phyloP scores from a whole-genome alignment of 2,329 filamentous ascomycete species.

The Trichophyton verrucosum region DNA sequence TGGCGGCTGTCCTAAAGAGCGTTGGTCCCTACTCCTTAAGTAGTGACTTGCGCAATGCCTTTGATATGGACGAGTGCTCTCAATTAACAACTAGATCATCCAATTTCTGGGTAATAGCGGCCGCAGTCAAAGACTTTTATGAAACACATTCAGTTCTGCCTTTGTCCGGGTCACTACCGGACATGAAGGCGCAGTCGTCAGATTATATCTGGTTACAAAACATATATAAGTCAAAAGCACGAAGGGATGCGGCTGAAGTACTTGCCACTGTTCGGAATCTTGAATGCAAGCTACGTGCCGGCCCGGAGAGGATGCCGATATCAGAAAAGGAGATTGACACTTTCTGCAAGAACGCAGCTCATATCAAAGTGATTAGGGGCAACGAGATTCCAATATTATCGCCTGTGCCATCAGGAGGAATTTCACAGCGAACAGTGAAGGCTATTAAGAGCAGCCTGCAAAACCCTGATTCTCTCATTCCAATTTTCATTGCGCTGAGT shows the following conservation, averaged over 20 bases:
- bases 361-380: constrained; percentile 74
- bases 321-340: constrained; percentile 66
- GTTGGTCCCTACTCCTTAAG: constrained; percentile 57
- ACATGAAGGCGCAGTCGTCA: constrained; percentile 91
- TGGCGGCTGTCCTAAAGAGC: constrained; percentile 76
- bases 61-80: constrained; percentile 54
- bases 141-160: constrained; percentile 60
- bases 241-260: constrained; percentile 64
- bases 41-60: constrained; percentile 61
- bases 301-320: constrained; percentile 38
- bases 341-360: constrained; percentile 91
- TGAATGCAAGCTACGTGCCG: constrained; percentile 33
- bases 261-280: constrained; percentile 48
- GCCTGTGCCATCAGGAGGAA: constrained; percentile 22
- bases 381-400: constrained; percentile 40
- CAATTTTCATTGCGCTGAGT: constrained; percentile 57
- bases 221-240: constrained; percentile 82
- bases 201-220: constrained; percentile 86
- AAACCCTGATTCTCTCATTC: constrained; percentile 47
- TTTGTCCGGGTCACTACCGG: constrained; percentile 73
- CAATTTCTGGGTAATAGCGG: constrained; percentile 80
- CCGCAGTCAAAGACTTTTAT: constrained; percentile 68
- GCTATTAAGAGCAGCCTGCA: constrained; percentile 28
- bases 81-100: constrained; percentile 38
- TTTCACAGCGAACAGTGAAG: constrained; percentile 31